phyloP scores from a whole-genome alignment of 306 rosid species.

The Trifolium subterraneum region DNA sequence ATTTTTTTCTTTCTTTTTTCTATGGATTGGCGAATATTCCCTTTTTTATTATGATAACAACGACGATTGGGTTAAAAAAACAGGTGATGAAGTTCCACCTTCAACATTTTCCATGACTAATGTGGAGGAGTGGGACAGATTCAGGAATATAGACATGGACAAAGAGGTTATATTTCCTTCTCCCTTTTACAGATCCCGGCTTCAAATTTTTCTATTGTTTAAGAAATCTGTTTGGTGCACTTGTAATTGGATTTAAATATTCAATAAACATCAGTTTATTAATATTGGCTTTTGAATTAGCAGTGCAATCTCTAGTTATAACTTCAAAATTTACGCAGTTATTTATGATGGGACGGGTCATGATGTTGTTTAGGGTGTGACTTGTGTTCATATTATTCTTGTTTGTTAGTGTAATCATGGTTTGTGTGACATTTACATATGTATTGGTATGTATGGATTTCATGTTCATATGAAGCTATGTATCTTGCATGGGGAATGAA shows the following conservation, averaged over 20 bases:
- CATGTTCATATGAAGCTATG: constrained; percentile 6
- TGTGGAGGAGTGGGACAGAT: constrained; percentile 84
- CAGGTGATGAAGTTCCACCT: constrained; percentile 86
- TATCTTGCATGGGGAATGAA: background rate
- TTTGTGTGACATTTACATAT: constrained; percentile 1
- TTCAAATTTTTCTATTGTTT: constrained; percentile 4
- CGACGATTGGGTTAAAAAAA: constrained; percentile 50
- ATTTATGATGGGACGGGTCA: background rate
- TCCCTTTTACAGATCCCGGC: constrained; percentile 7
- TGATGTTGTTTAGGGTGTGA: constrained; percentile 21
- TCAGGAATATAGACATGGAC: constrained; percentile 98
- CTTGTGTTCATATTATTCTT: constrained; percentile 13
- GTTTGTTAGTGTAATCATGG: constrained; percentile 5
- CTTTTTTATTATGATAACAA: constrained; percentile 20
- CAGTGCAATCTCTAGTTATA: constrained; percentile 5
- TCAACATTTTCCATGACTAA: constrained; percentile 82
- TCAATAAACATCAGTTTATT: constrained; percentile 12
- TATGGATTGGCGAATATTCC: background rate
- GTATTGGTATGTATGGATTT: background rate
- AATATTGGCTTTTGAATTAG: constrained; percentile 21
- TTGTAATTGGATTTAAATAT: background rate
- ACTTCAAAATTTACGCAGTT: background rate
- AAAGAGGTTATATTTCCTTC: constrained; percentile 68
- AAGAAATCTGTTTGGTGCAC: constrained; percentile 30
- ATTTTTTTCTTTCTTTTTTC: constrained; percentile 7